Percentiles rank a stretch among this genome's conserved stretches.
phyloP scores from a whole-genome alignment of 805 yeast species.

The Hyphopichia homilentoma region DNA sequence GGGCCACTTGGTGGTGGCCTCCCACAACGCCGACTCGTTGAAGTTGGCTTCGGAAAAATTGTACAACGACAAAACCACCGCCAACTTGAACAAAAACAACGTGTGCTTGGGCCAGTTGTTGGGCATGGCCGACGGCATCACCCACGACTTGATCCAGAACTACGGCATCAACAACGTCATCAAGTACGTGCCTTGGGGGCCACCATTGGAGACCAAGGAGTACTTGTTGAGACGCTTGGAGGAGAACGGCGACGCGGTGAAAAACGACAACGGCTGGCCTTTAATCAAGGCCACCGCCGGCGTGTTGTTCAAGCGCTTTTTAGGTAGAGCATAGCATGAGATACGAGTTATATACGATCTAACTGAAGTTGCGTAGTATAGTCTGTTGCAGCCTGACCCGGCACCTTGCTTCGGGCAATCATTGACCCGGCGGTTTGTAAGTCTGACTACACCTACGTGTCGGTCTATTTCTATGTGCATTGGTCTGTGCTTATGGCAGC shows the following conservation, averaged over 20 bases:
- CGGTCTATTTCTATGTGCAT: no score
- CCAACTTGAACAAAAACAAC: constrained; percentile 41
- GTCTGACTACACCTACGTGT: no score
- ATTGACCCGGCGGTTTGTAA: no score
- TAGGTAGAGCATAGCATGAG: no score
- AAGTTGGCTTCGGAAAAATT: constrained; percentile 62
- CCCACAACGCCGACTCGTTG: constrained; percentile 83
- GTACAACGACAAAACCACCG: constrained; percentile 14
- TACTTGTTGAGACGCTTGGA: constrained; percentile 85
- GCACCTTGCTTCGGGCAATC: no score
- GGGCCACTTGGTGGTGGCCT: constrained; percentile 85
- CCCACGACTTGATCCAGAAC: constrained; percentile 65
- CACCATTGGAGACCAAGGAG: constrained; percentile 89
- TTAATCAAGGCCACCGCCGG: constrained; percentile 51
- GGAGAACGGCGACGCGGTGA: constrained; percentile 94
- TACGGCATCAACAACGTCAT: constrained; percentile 71
- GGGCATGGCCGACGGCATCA: constrained; percentile 93
- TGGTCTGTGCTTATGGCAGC: no score
- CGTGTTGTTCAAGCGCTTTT: constrained; percentile 22
- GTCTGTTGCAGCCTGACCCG: no score
- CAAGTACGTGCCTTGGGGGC: constrained; percentile 98
- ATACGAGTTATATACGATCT: no score
- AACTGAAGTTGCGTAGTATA: no score
- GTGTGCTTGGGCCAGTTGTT: constrained; percentile 85
- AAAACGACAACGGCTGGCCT: constrained; percentile 78